A percentile compares a stretch with the other conserved stretches of the same genome.
phyloP scores from a whole-genome alignment of 768 basidiomycete species.

The Mycena pura region DNA sequence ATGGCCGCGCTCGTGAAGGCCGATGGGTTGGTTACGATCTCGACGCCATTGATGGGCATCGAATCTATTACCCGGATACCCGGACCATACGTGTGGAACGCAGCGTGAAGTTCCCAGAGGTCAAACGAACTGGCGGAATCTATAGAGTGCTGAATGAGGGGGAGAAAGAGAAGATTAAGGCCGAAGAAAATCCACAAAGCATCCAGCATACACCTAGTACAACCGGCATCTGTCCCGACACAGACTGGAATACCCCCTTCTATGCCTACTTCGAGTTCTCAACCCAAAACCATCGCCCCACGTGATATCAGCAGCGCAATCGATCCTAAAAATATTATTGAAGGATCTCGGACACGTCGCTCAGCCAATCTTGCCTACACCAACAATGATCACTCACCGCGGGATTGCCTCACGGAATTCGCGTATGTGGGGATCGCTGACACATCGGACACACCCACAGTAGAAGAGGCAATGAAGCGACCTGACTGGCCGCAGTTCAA shows the following conservation, averaged over 20 bases:
- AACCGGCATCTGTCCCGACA: constrained; percentile 7
- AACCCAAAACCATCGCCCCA: neutral
- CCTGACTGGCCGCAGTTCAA: constrained; percentile 9
- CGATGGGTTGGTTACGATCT: constrained; percentile 31
- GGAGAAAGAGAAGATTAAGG: constrained; percentile 6
- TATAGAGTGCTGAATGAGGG: constrained; percentile 22
- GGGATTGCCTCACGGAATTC: neutral
- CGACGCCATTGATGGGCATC: constrained; percentile 35
- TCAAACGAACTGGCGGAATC: neutral
- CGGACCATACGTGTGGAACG: constrained; percentile 35
- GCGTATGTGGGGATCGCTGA: constrained; percentile 7
- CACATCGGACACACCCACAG: constrained; percentile 6
- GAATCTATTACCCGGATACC: constrained; percentile 38
- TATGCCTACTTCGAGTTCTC: neutral
- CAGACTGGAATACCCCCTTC: neutral
- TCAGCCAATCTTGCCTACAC: neutral
- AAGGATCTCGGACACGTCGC: constrained; percentile 6
- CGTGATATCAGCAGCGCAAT: constrained; percentile 12
- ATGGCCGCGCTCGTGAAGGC: constrained; percentile 27
- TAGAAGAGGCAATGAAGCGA: constrained; percentile 15
- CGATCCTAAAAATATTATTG: constrained; percentile 8
- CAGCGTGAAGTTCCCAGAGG: constrained; percentile 32
- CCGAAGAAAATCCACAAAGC: neutral
- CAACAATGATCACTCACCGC: neutral
- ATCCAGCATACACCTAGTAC: constrained; percentile 16